Evolutionary conservation across 805 yeast species (phyloP), one percentile per base, ranked within the genome.

Genomic region (Kockiozyma suomiensis): DNA sequence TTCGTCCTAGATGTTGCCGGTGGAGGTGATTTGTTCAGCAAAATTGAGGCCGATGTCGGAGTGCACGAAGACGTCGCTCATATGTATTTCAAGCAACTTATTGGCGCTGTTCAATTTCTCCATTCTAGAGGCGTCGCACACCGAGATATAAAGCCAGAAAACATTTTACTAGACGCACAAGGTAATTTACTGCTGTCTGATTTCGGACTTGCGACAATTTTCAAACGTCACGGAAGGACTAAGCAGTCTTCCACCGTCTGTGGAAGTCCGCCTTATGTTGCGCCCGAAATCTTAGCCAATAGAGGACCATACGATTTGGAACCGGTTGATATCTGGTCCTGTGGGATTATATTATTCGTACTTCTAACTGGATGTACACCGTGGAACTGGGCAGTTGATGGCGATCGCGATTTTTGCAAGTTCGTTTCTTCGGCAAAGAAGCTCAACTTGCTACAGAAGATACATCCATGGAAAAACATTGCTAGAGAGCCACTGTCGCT

Each of bases 1-100:
- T 78, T 87, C 59, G 82, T 82, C 2, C 74, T 87, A 79, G 92
- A 87, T 67, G 74, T 84, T 58, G 90, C 90, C 0, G 79, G 79
- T 26, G 88, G 89, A 59, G 94, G 94, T 15, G 94, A 87, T 72
- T 70, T 87, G 21, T 87, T 87, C 70, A 92, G 87, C 68, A 87
- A 87, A 71, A 87, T 87, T 61, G 90, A 86, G 69, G 90, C 90
- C 0, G 90, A 86, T 73, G 73, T 81, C 6, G 91, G 91, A 0
- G 84, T 86, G 1, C 87, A 83, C 63, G 81, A 79, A 54, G 85
- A 83, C 21, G 79, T 86, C 8, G 87, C 88, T 0, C 88, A 85
- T 58, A 83, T 86, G 69, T 86, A 85, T 69, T 86, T 86, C 68
- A 79, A 78, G 54, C 94, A 88, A 69, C 72, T 88, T 59, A 75